A percentile compares a stretch with the other conserved stretches of the same genome.
Conservation (phyloP, 495 filamentous ascomycete species). For the Penicillium robsamsonii region DNA sequence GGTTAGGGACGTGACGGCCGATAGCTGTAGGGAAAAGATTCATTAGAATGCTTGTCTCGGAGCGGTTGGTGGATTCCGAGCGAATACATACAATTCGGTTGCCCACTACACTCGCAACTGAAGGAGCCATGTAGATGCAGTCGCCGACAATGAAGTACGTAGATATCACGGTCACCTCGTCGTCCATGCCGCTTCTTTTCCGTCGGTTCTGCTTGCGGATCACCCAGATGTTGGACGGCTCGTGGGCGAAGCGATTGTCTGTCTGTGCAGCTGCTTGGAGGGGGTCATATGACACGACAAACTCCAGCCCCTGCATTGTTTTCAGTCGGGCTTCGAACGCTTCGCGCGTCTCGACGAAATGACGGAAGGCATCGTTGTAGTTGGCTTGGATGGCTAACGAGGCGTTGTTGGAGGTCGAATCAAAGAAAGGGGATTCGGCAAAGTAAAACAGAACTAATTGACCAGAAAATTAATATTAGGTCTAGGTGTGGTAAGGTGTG, state of each 20-base stretch:
- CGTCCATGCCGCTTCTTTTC: conserved; percentile 55
- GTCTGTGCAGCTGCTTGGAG: conserved; percentile 60
- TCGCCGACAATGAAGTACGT: conserved; percentile 83
- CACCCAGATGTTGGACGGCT: conserved; percentile 75
- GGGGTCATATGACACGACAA: conserved; percentile 74
- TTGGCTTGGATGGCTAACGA: conserved; percentile 71
- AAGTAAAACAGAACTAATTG: conserved; percentile 80
- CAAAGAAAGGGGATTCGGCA: conserved; percentile 84
- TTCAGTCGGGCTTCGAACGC: conserved; percentile 74
- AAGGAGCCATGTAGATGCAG: conserved; percentile 87
- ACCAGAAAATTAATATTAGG: not conserved
- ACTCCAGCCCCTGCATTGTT: conserved; percentile 80
- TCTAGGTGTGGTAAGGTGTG: not conserved
- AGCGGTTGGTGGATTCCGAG: conserved; percentile 22
- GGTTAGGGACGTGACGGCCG: conserved; percentile 59
- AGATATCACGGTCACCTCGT: conserved; percentile 68
- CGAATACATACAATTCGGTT: conserved; percentile 63
- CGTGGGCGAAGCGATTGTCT: conserved; percentile 53
- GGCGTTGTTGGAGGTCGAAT: conserved; percentile 83
- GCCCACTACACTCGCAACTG: conserved; percentile 70
- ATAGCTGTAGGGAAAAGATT: conserved; percentile 54
- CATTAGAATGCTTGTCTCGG: conserved; percentile 7
- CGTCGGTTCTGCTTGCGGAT: conserved; percentile 84
- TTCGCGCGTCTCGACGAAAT: conserved; percentile 65
- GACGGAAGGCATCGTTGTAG: conserved; percentile 65